These are phyloP conservation scores for Biscutella laevigata DNA, from an alignment of 441 rosid species.

Conservation along the genomic window DNA sequence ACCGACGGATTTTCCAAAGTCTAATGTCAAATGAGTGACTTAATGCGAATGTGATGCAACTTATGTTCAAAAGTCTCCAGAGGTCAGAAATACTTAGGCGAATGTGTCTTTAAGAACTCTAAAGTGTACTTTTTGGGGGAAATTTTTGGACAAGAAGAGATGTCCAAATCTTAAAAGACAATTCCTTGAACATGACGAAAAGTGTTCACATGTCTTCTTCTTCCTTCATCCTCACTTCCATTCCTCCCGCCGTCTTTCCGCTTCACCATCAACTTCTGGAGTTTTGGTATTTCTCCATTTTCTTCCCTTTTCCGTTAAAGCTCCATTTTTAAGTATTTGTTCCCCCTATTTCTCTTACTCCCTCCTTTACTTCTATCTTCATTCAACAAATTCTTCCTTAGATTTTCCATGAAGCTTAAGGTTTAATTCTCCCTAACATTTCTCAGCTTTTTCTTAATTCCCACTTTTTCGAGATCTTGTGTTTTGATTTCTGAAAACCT, in stretches of 20 bases:
- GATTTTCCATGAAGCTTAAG: conserved; percentile 33
- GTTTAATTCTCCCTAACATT: conserved; percentile 5
- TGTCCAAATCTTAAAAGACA: background rate
- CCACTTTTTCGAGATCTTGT: background rate
- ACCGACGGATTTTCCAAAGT: too few relatives aligned
- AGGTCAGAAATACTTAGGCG: conserved; percentile 12
- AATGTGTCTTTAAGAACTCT: background rate
- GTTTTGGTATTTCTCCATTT: conserved; percentile 32
- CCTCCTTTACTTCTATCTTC: background rate
- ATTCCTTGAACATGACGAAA: conserved; percentile 26
- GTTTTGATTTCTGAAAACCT: background rate
- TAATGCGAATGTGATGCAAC: too few relatives aligned
- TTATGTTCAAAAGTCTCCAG: too few relatives aligned
- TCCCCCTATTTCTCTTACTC: background rate
- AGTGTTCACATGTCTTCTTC: conserved; percentile 26
- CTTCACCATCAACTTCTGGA: conserved; percentile 2
- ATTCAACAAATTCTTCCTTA: background rate
- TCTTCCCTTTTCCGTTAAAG: conserved; percentile 46
- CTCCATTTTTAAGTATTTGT: conserved; percentile 23
- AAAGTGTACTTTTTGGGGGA: background rate
- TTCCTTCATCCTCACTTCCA: conserved; percentile 11
- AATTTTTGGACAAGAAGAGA: conserved; percentile 16
- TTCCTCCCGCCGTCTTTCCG: conserved; percentile 24
- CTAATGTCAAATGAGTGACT: too few relatives aligned
- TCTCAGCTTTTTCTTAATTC: background rate